Evolutionary conservation across 345 rosid genomes (phyloP), one percentile per base, ranked within the genome.

Genomic region (Heritiera fomes): DNA sequence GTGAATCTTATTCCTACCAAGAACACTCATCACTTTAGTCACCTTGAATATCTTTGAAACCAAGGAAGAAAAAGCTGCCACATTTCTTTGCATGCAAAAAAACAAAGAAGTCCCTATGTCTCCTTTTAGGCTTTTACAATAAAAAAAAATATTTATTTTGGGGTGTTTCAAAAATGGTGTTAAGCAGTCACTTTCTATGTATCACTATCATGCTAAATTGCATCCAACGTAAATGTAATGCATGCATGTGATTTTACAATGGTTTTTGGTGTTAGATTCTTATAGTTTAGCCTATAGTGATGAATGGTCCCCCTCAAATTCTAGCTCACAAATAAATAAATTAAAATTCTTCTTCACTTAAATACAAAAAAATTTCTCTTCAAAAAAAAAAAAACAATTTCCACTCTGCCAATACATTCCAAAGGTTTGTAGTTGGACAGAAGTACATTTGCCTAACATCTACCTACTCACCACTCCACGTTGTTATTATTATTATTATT

Each of bases 11-110:
- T 47, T 53, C 55, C 74, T 49, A 45, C 78, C 69, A 60, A 67
- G 60, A 58, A 67, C 67, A 45, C 59, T 43, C 20, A 43, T 41
- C 14, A 46, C 76, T 69, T 82, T 70, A 77, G 17, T 41, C 14
- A 46, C 73, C 63, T 82, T 70, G 79, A 20, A 60, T 80, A 72
- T 75, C 85, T 85, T 83, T 38, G 23, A 78, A 80, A 6, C 12
- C 65, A 85, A 83, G 88, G 80, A 76, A 50, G 47, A 45, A 20
- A 63, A 83, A 45, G 79, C 58, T 73, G 77, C 70, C 73, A 50
- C 23, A n/a, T 34, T 47, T 32, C n/a, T 47, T 47, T n/a, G 64
- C 83, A 83, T 77, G 78, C 74, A 71, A 71, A 43, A 68, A 40
- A 38, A 71, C 5, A 71, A 61, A 13, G 3, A 43, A 43, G 0